Conservation (phyloP, 2,329 filamentous ascomycete species). For the Xylaria sp. region DNA sequence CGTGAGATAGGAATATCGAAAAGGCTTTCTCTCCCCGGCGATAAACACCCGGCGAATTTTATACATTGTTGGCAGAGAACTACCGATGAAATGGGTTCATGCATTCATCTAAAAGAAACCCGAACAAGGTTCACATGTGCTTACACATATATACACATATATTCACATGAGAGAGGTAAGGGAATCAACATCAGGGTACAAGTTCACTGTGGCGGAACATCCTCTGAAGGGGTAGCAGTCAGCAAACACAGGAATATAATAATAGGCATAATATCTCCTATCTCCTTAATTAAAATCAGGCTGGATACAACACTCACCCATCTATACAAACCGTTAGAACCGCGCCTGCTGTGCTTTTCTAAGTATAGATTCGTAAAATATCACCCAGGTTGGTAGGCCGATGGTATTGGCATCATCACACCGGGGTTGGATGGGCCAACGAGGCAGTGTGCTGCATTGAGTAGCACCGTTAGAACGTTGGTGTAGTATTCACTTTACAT, state of each 20-base stretch:
- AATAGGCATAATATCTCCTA: not conserved
- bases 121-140: too few relatives aligned
- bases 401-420: not conserved
- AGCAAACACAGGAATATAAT: not conserved
- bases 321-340: not conserved
- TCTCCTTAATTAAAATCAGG: not conserved
- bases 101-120: too few relatives aligned
- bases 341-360: not conserved
- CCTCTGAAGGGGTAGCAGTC: not conserved
- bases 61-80: too few relatives aligned
- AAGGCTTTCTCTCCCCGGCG: too few relatives aligned
- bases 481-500: not conserved
- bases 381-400: not conserved
- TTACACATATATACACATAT: not conserved
- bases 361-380: not conserved
- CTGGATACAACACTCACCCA: not conserved
- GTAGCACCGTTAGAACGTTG: not conserved
- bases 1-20: too few relatives aligned
- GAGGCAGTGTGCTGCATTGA: not conserved
- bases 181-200: too few relatives aligned
- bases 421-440: not conserved
- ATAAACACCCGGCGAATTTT: too few relatives aligned
- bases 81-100: too few relatives aligned
- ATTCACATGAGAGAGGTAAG: too few relatives aligned
- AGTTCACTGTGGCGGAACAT: too few relatives aligned